Conservation (phyloP, 2,329 filamentous ascomycete genomes). For the Phaeophleospora eucalypticola region DNA sequence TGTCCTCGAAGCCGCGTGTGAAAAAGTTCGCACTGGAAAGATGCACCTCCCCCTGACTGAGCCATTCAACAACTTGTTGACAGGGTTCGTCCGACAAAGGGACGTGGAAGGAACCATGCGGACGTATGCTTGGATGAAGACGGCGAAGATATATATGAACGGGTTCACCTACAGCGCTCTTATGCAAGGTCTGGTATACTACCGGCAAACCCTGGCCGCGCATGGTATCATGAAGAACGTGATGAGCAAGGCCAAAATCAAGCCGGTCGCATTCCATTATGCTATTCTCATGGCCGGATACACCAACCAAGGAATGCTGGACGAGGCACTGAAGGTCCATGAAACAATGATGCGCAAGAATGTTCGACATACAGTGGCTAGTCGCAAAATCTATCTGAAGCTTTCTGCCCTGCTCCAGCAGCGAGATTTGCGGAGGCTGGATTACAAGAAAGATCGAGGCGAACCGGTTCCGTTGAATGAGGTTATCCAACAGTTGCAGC, state of each 20-base stretch:
- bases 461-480: slow-evolving; percentile 34
- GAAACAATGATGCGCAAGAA: slow-evolving; percentile 38
- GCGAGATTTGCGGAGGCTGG: slow-evolving; percentile 43
- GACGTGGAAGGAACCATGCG: slow-evolving; percentile 53
- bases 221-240: slow-evolving; percentile 49
- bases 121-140: slow-evolving; percentile 54
- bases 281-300: slow-evolving; percentile 52
- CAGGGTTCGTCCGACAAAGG: slow-evolving; percentile 62
- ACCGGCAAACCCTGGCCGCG: slow-evolving; percentile 53
- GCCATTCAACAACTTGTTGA: slow-evolving; percentile 76
- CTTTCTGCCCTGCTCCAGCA: slow-evolving; percentile 29
- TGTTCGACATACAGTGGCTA: slow-evolving; percentile 40
- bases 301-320: slow-evolving; percentile 36
- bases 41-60: slow-evolving; percentile 53
- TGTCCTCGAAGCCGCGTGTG: slow-evolving; percentile 56
- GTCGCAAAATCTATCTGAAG: slow-evolving; percentile 40
- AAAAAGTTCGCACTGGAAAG: slow-evolving; percentile 35
- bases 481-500: background rate
- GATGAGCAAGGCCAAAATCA: slow-evolving; percentile 47
- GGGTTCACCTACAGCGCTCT: slow-evolving; percentile 58
- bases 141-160: slow-evolving; percentile 49
- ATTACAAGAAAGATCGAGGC: slow-evolving; percentile 30
- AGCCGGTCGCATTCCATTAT: slow-evolving; percentile 49
- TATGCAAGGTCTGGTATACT: slow-evolving; percentile 54
- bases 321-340: slow-evolving; percentile 51